phyloP scores from a whole-genome alignment of 140 eudicot genomes.

The Cichorium intybus region DNA sequence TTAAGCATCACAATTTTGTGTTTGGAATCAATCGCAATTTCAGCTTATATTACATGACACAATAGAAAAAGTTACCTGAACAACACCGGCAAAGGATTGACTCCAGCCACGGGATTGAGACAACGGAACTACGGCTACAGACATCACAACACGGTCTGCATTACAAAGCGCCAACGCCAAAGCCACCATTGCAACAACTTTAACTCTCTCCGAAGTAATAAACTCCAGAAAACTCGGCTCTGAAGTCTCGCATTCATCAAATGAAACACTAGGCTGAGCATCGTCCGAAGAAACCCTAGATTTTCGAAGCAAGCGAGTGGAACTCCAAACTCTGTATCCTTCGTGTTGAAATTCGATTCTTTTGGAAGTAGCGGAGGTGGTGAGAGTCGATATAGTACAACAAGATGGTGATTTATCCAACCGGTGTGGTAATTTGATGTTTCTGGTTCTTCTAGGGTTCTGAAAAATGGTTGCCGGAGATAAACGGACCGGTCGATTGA shows the following conservation, averaged over 20 bases:
- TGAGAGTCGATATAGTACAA: background rate
- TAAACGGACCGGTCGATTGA: conserved; percentile 22
- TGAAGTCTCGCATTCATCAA: conserved; percentile 19
- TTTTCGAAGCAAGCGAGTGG: conserved; percentile 14
- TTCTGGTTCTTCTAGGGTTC: conserved; percentile 25
- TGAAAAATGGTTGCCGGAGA: conserved; percentile 15
- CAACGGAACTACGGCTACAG: conserved; percentile 88
- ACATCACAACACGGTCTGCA: conserved; percentile 98
- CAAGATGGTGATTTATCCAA: conserved; percentile 9
- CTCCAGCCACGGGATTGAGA: conserved; percentile 74
- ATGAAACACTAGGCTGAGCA: conserved; percentile 25
- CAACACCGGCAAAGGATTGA: conserved; percentile 93
- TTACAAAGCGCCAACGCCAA: conserved; percentile 89
- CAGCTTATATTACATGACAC: background rate
- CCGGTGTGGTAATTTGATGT: background rate
- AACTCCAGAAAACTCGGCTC: conserved; percentile 69
- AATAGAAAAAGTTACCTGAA: conserved; percentile 57
- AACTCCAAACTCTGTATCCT: background rate
- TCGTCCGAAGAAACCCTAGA: conserved; percentile 45
- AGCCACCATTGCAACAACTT: conserved; percentile 93
- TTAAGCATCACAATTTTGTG: background rate
- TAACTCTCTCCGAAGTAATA: conserved; percentile 92
- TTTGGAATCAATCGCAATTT: background rate
- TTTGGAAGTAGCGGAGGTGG: background rate
- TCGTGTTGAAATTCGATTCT: conserved; percentile 3